phyloP scores from a whole-genome alignment of 148 eudicot genomes.

The Cornus kousa region DNA sequence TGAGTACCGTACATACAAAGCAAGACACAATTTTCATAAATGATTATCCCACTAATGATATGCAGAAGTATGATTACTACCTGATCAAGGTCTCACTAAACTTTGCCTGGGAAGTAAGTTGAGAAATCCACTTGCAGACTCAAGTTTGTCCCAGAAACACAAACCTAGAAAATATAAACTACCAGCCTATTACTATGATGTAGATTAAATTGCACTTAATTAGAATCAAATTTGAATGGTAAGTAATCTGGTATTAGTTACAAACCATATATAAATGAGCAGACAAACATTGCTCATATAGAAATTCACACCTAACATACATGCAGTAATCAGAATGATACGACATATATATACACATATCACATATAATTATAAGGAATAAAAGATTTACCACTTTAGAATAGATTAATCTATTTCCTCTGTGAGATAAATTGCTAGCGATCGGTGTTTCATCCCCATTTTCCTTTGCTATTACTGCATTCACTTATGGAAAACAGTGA shows the following conservation, averaged over 20 bases:
- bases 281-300: neutral
- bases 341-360: neutral
- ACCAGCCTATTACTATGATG: neutral
- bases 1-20: neutral
- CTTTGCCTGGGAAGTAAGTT: neutral
- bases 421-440: neutral
- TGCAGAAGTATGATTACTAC: neutral
- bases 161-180: neutral
- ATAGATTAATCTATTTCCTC: neutral
- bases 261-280: constrained; percentile 4
- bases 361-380: neutral
- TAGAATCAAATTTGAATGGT: constrained; percentile 2
- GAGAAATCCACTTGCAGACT: neutral
- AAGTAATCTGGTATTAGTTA: constrained; percentile 1
- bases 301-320: neutral
- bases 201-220: neutral
- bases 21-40: neutral
- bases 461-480: neutral
- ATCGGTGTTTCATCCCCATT: neutral
- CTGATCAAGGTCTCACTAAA: constrained; percentile 3
- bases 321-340: neutral
- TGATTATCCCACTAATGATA: neutral
- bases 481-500: neutral
- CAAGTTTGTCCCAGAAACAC: neutral
- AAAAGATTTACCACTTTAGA: neutral